A percentile compares a stretch with the other conserved stretches of the same genome.
Conservation (phyloP, 495 filamentous ascomycete species). For the Cladorrhinum samala region DNA sequence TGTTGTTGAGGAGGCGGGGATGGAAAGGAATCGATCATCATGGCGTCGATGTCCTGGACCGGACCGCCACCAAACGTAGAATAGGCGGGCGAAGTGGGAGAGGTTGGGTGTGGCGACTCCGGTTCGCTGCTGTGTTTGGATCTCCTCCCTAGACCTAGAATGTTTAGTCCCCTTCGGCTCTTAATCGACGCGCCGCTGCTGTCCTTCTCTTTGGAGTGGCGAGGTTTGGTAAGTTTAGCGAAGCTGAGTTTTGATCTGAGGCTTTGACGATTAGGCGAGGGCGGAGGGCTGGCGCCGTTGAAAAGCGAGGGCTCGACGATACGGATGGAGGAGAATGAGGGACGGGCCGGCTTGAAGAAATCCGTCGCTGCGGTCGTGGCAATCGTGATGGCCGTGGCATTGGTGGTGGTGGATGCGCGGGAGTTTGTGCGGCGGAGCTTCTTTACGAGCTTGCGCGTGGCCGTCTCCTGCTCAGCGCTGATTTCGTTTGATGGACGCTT, state of each 20-base stretch:
- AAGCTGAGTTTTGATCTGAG: neutral
- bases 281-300: neutral
- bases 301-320: neutral
- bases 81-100: too few species aligned
- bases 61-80: too few species aligned
- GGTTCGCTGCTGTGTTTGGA: too few species aligned
- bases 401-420: constrained; percentile 10
- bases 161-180: neutral
- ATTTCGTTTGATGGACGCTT: constrained; percentile 21
- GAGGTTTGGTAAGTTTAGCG: neutral
- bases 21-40: neutral
- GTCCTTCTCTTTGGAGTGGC: neutral
- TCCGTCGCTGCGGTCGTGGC: neutral
- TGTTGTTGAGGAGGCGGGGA: neutral
- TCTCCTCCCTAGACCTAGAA: too few species aligned
- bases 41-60: neutral
- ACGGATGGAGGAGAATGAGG: neutral
- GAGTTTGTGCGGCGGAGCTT: constrained; percentile 28
- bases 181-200: too few species aligned
- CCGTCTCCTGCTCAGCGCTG: constrained; percentile 14
- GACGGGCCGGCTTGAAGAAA: neutral
- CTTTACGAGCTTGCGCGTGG: constrained; percentile 31
- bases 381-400: too few species aligned
- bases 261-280: neutral
- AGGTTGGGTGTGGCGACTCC: too few species aligned